Evolutionary conservation across 2,329 filamentous ascomycete species (phyloP), one percentile per base, ranked within the genome.

Genomic region (Pseudogymnoascus sp.): DNA sequence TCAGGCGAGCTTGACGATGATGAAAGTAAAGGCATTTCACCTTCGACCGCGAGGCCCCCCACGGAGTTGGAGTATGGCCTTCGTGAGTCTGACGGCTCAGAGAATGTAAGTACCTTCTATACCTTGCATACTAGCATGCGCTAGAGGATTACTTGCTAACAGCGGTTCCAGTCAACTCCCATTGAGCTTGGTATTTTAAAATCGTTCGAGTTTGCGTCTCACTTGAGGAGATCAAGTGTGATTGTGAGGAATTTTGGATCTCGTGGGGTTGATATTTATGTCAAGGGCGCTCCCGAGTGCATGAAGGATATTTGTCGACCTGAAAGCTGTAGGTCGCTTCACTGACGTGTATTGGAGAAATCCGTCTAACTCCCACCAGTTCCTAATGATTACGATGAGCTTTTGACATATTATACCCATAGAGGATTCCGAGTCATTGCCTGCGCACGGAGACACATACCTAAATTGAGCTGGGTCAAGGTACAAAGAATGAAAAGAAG

Each of bases 351-450:
- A 61, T 16, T 65, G 56, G 61, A 31, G 36, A 42, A 53, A 37
- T 42, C 16, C 68, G 66, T 64, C 46, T 60, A 28, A 64, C 59
- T 3, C 59, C 61, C 62, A 62, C 40, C 59, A 85, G 87, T 99
- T 68, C 95, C 95, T 0, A 78, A 81, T 31, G 91, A 97, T 73
- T 99, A 96, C 70, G 92, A 97, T 40, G 91, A 97, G 67, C 83
- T 96, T 2, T 79, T 99, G 1, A 88, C 88, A 1, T 87, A 91
- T 72, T 99, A 99, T 75, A 99, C 95, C 0, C 95, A 99, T 70
- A 88, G 93, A 72, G 95, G 96, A 21, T 99, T 93, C 76, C 89
- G 95, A 73, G 95, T 99, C 11, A 99, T 99, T 72, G 96, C 90
- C 4, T 97, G 93, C 72, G 95, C 95, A 5, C 91, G 90, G 0